Percentiles rank a stretch among this genome's conserved stretches.
Conservation (phyloP, 2,329 filamentous ascomycete genomes). For the Fusarium sacchari region DNA sequence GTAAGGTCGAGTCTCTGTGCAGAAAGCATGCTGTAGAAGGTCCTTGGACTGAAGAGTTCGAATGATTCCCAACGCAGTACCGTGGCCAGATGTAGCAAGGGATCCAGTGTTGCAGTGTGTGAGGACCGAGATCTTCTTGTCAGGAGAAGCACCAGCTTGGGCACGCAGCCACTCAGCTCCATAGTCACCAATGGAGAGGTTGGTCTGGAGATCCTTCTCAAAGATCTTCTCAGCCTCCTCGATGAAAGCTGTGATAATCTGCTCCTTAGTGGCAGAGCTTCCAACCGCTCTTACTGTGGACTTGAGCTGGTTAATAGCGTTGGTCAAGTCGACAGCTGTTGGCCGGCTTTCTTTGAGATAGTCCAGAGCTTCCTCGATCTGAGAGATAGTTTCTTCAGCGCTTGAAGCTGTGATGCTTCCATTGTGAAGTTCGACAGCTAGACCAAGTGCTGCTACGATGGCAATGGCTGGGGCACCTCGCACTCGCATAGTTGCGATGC, state of each 20-base stretch:
- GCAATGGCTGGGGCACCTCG: conserved; percentile 92
- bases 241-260: conserved; percentile 77
- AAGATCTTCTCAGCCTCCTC: conserved; percentile 86
- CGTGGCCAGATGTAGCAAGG: conserved; percentile 96
- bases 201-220: conserved; percentile 85
- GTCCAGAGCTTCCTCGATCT: conserved; percentile 80
- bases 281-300: conserved; percentile 64
- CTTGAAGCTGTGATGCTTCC: conserved; percentile 56
- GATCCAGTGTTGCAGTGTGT: conserved; percentile 99
- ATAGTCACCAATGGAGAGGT: conserved; percentile 82
- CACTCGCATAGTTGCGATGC: conserved; percentile 82
- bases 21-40: conserved; percentile 85
- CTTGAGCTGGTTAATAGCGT: conserved; percentile 86
- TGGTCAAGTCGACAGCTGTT: conserved; percentile 93
- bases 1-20: conserved; percentile 96
- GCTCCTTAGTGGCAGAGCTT: conserved; percentile 53
- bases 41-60: conserved; percentile 77
- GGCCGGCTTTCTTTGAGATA: conserved; percentile 91
- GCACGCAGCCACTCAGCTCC: conserved; percentile 85
- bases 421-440: conserved; percentile 83
- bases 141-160: conserved; percentile 61
- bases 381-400: conserved; percentile 69
- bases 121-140: conserved; percentile 76
- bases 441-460: conserved; percentile 91
- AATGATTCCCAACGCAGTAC: conserved; percentile 93